Conservation (phyloP, 1,284 basidiomycete genomes). For the Phylloboletellus chloephorus region DNA sequence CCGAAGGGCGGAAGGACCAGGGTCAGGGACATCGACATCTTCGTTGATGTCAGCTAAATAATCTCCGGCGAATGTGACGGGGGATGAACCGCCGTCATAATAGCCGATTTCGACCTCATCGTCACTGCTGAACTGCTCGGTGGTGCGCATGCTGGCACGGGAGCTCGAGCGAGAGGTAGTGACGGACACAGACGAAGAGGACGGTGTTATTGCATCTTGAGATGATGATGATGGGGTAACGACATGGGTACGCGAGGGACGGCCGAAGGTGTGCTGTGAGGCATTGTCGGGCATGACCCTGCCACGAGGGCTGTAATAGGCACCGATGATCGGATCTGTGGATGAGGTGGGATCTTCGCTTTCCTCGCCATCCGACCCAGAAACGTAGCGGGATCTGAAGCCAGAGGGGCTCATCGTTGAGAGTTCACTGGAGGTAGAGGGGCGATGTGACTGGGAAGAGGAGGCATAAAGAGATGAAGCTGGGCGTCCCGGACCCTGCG, state of each 20-base stretch:
- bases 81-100: slow-evolving; percentile 33
- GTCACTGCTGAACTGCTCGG: slow-evolving; percentile 45
- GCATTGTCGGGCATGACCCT: slow-evolving; percentile 40
- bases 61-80: slow-evolving; percentile 34
- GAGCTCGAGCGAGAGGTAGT: slow-evolving; percentile 39
- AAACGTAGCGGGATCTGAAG: slow-evolving; percentile 12
- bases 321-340: slow-evolving; percentile 24
- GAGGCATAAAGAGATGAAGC: slow-evolving; percentile 17
- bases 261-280: slow-evolving; percentile 49
- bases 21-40: slow-evolving; percentile 24
- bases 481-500: slow-evolving; percentile 32
- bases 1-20: slow-evolving; percentile 21
- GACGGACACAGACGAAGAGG: slow-evolving; percentile 40
- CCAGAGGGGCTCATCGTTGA: slow-evolving; percentile 1
- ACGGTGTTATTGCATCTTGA: slow-evolving; percentile 32
- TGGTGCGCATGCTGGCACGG: slow-evolving; percentile 32
- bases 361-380: slow-evolving; percentile 26
- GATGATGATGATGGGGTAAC: slow-evolving; percentile 16
- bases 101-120: slow-evolving; percentile 44
- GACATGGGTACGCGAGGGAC: slow-evolving; percentile 21
- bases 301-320: slow-evolving; percentile 17
- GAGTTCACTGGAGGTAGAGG: slow-evolving; percentile 11
- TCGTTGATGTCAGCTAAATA: slow-evolving; percentile 34
- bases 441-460: slow-evolving; percentile 16
- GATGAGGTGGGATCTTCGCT: slow-evolving; percentile 32